Percentiles rank a stretch among this genome's conserved stretches.
Evolutionary conservation across 2,329 filamentous ascomycete species (phyloP).

Genomic region (Myriosclerotinia duriaeana): DNA sequence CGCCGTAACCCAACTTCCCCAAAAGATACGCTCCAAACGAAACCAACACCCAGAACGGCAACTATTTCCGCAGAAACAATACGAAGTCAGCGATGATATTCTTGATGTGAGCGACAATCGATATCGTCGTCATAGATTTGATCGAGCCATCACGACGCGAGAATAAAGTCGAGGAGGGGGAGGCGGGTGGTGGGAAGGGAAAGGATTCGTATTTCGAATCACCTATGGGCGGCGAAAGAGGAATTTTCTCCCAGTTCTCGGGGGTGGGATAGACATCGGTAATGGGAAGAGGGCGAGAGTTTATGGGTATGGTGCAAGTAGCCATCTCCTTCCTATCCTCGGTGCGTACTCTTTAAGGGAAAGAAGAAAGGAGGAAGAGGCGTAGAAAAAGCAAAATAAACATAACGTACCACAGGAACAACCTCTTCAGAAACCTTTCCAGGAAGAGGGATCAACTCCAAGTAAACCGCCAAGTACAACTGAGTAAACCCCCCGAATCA

Average conservation of each 20-base stretch:
- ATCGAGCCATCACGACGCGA: constrained; percentile 18
- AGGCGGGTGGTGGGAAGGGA: constrained; percentile 20
- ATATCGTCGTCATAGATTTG: constrained; percentile 17
- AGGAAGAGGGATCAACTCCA: constrained; percentile 80
- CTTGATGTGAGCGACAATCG: constrained; percentile 20
- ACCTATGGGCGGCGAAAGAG: neutral
- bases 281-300: neutral
- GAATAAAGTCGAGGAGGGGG: constrained; percentile 18
- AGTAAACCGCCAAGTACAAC: constrained; percentile 86
- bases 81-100: constrained; percentile 20
- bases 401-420: constrained; percentile 75
- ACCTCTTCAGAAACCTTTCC: constrained; percentile 76
- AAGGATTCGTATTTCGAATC: constrained; percentile 22
- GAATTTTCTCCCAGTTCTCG: constrained; percentile 15
- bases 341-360: constrained; percentile 14
- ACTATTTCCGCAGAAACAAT: constrained; percentile 50
- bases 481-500: constrained; percentile 43
- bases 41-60: constrained; percentile 90
- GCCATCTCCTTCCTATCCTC: constrained; percentile 19
- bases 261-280: constrained; percentile 1
- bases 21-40: constrained; percentile 90
- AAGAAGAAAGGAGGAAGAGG: neutral
- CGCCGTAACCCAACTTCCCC: constrained; percentile 85
- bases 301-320: constrained; percentile 12
- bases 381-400: constrained; percentile 3